Percentiles rank a stretch among this genome's conserved stretches.
Evolutionary conservation across 73 alveolate species (phyloP).

Genomic region (Paramecium sexaurelia): DNA sequence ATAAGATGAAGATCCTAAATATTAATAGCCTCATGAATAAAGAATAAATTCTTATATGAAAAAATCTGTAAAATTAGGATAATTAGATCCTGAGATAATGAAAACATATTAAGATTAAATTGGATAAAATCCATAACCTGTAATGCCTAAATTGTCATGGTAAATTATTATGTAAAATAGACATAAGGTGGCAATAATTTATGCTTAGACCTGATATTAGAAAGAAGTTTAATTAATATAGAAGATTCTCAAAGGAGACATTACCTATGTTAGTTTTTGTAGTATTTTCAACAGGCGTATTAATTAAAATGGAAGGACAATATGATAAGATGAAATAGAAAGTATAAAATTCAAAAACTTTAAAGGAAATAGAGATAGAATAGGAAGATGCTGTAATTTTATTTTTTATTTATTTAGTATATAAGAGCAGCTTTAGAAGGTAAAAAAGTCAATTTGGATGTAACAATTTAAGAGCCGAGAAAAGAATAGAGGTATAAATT

Average conservation of each 20-base stretch:
- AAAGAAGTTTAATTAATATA: not conserved
- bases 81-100: not conserved
- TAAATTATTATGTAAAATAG: not conserved
- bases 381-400: not conserved
- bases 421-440: conserved; percentile 31
- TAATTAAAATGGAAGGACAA: conserved; percentile 23
- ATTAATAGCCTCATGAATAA: not conserved
- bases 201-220: conserved; percentile 1
- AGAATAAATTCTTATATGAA: conserved; percentile 14
- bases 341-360: conserved; percentile 15
- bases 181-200: not conserved
- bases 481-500: not conserved
- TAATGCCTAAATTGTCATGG: conserved; percentile 29
- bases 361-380: conserved; percentile 35
- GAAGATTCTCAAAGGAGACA: conserved; percentile 35
- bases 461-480: conserved; percentile 33
- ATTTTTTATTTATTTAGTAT: not conserved
- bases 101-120: not conserved
- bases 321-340: conserved; percentile 51
- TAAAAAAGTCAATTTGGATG: conserved; percentile 5
- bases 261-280: conserved; percentile 47
- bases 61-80: not conserved
- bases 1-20: not conserved
- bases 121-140: not conserved
- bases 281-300: conserved; percentile 25